Conservation (phyloP, 2,329 filamentous ascomycete genomes). For the Exophiala mesophila region DNA sequence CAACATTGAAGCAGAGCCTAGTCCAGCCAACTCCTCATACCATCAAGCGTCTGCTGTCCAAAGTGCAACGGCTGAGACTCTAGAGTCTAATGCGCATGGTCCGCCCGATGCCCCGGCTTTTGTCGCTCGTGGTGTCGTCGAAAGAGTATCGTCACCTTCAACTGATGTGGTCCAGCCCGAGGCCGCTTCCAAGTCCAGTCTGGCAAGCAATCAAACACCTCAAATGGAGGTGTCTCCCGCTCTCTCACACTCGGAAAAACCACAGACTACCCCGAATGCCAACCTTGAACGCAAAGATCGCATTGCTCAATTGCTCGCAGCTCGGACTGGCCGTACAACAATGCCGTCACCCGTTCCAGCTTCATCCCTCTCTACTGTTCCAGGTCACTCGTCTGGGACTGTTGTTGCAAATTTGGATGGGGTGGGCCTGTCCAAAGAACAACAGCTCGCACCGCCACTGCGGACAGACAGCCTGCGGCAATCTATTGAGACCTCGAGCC, state of each 20-base stretch:
- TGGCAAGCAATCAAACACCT: not conserved
- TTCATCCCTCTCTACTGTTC: too few species aligned
- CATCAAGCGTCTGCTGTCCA: not conserved
- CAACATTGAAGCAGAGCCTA: conserved; percentile 46
- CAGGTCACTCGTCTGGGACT: not conserved
- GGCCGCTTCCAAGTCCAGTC: not conserved
- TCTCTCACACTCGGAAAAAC: conserved; percentile 13
- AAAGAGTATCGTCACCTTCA: not conserved
- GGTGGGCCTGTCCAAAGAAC: too few species aligned
- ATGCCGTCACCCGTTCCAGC: too few species aligned
- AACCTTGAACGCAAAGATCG: conserved; percentile 68
- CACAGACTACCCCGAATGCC: conserved; percentile 31
- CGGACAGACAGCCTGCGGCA: too few species aligned
- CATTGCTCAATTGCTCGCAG: conserved; percentile 70
- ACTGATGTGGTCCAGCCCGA: not conserved
- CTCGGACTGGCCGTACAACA: conserved; percentile 56
- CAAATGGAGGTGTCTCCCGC: conserved; percentile 4
- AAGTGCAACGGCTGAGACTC: not conserved
- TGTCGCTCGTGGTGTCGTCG: not conserved
- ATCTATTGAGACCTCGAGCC: too few species aligned
- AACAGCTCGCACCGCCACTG: too few species aligned
- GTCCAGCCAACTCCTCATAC: not conserved
- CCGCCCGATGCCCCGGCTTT: not conserved
- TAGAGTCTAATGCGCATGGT: too few species aligned
- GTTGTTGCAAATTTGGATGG: conserved; percentile 1